phyloP scores from a whole-genome alignment of 2,329 filamentous ascomycete species.

The Penicillium thymicola region DNA sequence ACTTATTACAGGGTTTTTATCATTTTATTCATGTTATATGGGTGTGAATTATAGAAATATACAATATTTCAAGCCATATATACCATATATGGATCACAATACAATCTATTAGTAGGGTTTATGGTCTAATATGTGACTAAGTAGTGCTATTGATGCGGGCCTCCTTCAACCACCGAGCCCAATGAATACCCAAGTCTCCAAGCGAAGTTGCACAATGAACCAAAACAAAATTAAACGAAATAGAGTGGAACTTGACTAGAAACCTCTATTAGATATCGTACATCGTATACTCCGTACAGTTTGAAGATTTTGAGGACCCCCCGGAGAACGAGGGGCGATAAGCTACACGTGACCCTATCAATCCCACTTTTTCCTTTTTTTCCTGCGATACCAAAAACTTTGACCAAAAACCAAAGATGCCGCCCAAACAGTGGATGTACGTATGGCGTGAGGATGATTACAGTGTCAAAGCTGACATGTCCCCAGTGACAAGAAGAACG shows the following conservation, averaged over 20 bases:
- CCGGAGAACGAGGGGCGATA: slow-evolving; percentile 28
- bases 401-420: slow-evolving; percentile 57
- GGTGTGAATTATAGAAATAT: background rate
- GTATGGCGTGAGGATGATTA: slow-evolving; percentile 22
- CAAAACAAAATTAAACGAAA: background rate
- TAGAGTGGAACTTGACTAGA: background rate
- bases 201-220: slow-evolving; percentile 9
- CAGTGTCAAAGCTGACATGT: slow-evolving; percentile 23
- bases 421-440: slow-evolving; percentile 71
- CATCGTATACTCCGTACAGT: background rate
- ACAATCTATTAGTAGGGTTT: background rate
- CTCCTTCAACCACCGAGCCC: background rate
- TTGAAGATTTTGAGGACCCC: slow-evolving; percentile 18
- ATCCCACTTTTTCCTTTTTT: slow-evolving; percentile 31
- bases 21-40: background rate
- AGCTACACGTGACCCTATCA: slow-evolving; percentile 31
- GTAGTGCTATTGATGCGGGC: slow-evolving; percentile 3
- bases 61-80: background rate
- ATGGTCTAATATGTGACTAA: background rate
- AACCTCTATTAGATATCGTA: background rate
- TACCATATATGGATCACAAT: too few relatives aligned
- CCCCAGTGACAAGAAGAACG: slow-evolving; percentile 77
- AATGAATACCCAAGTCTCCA: slow-evolving; percentile 10
- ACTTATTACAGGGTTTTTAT: background rate
- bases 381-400: slow-evolving; percentile 10